A percentile compares a stretch with the other conserved stretches of the same genome.
phyloP scores from a whole-genome alignment of 768 basidiomycete species.

The Hygrocybe punicea region DNA sequence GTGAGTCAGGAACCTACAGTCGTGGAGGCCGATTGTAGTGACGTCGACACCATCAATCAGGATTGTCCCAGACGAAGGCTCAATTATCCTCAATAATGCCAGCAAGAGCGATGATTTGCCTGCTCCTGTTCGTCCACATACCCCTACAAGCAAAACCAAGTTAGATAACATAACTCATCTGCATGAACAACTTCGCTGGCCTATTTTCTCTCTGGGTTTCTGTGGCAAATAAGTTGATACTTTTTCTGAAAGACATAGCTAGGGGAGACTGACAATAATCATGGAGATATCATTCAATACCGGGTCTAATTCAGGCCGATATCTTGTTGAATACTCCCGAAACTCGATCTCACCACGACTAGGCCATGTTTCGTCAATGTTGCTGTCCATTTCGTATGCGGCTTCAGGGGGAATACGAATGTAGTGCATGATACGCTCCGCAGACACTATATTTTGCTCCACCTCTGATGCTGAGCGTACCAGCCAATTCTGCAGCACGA shows the following conservation, averaged over 20 bases:
- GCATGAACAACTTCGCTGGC: background rate
- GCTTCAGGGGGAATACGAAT: slow-evolving; percentile 72
- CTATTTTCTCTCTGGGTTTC: background rate
- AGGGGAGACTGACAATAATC: too few species aligned
- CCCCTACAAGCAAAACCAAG: background rate
- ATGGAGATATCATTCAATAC: slow-evolving; percentile 58
- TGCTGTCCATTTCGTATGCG: slow-evolving; percentile 59
- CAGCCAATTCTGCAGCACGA: slow-evolving; percentile 62
- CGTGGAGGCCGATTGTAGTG: slow-evolving; percentile 58
- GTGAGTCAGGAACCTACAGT: slow-evolving; percentile 42
- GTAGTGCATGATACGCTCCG: slow-evolving; percentile 85
- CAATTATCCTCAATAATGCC: background rate
- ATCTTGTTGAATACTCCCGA: slow-evolving; percentile 69
- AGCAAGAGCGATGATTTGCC: background rate
- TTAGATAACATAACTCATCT: background rate
- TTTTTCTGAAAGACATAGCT: too few species aligned
- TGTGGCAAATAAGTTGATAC: too few species aligned
- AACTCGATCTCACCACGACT: slow-evolving; percentile 70
- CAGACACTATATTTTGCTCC: slow-evolving; percentile 46
- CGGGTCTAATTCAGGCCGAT: slow-evolving; percentile 75
- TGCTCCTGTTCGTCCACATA: background rate
- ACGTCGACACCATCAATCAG: slow-evolving; percentile 73
- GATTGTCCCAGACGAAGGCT: slow-evolving; percentile 8
- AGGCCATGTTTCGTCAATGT: slow-evolving; percentile 67
- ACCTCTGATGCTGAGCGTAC: slow-evolving; percentile 83